These are phyloP conservation scores for Venustampulla echinocandica DNA, from an alignment of 495 filamentous ascomycete genomes.

Conservation along the genomic window DNA sequence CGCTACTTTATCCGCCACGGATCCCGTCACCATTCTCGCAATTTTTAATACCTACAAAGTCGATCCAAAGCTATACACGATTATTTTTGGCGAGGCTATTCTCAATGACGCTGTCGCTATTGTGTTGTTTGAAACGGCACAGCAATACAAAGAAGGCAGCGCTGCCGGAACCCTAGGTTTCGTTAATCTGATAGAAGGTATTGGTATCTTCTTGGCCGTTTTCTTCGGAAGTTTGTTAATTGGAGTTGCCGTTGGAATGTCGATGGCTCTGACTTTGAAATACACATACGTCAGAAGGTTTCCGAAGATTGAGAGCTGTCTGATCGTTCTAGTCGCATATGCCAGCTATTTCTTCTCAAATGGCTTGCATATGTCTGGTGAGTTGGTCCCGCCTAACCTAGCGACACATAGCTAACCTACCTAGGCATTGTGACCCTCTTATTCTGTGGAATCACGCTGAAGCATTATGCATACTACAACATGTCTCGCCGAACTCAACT, in stretches of 20 bases:
- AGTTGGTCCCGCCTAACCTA: slow-evolving; percentile 20
- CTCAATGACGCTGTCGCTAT: slow-evolving; percentile 97
- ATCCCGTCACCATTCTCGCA: slow-evolving; percentile 93
- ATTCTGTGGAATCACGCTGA: slow-evolving; percentile 96
- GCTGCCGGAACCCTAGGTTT: slow-evolving; percentile 53
- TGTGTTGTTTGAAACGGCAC: slow-evolving; percentile 95
- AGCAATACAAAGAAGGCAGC: slow-evolving; percentile 61
- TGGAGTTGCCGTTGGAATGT: slow-evolving; percentile 77
- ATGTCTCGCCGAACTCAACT: slow-evolving; percentile 97
- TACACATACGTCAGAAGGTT: slow-evolving; percentile 86
- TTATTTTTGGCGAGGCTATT: slow-evolving; percentile 97
- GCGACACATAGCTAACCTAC: slow-evolving; percentile 10
- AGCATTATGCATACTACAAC: slow-evolving; percentile 99
- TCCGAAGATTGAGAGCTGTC: slow-evolving; percentile 92
- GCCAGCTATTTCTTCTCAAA: slow-evolving; percentile 97
- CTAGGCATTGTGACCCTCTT: slow-evolving; percentile 91
- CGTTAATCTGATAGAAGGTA: slow-evolving; percentile 74
- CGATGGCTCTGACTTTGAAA: slow-evolving; percentile 79
- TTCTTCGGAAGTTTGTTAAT: slow-evolving; percentile 93
- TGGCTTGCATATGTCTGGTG: slow-evolving; percentile 88
- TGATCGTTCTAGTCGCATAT: slow-evolving; percentile 90
- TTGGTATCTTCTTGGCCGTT: slow-evolving; percentile 88
- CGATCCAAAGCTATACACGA: slow-evolving; percentile 93
- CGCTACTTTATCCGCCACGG: slow-evolving; percentile 90
- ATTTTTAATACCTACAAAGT: slow-evolving; percentile 99